phyloP scores from a whole-genome alignment of 768 basidiomycete genomes.

The Lactarius psammicola region DNA sequence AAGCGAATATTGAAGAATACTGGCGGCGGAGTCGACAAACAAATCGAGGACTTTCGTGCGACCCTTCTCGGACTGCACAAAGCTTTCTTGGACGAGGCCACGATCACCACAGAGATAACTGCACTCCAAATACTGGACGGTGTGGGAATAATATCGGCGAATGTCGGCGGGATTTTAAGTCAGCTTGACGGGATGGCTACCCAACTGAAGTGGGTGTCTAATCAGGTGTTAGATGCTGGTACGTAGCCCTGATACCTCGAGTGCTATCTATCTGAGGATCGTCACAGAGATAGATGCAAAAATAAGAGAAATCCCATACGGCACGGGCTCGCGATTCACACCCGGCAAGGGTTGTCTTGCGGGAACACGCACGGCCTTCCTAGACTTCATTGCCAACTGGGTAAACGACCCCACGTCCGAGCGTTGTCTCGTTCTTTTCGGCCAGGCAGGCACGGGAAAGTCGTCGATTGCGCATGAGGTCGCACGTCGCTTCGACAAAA shows the following conservation, averaged over 20 bases:
- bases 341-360: not conserved
- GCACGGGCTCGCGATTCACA: not conserved
- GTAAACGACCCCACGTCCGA: not conserved
- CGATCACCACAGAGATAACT: no score
- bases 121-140: not conserved
- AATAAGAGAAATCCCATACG: not conserved
- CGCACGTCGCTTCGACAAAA: not conserved
- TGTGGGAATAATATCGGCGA: not conserved
- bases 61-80: no score
- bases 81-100: no score
- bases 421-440: constrained; percentile 3
- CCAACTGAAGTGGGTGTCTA: not conserved
- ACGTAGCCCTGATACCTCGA: not conserved
- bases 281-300: not conserved
- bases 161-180: no score
- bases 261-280: not conserved
- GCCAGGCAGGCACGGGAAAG: not conserved
- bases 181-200: not conserved
- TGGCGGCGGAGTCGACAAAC: no score
- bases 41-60: no score
- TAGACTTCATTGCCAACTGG: not conserved
- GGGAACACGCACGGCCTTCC: not conserved
- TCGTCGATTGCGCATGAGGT: not conserved
- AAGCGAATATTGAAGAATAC: no score
- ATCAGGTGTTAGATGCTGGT: not conserved